Evolutionary conservation across 1,284 basidiomycete genomes (phyloP).

Genomic region (Ustilago shanxiensis): DNA sequence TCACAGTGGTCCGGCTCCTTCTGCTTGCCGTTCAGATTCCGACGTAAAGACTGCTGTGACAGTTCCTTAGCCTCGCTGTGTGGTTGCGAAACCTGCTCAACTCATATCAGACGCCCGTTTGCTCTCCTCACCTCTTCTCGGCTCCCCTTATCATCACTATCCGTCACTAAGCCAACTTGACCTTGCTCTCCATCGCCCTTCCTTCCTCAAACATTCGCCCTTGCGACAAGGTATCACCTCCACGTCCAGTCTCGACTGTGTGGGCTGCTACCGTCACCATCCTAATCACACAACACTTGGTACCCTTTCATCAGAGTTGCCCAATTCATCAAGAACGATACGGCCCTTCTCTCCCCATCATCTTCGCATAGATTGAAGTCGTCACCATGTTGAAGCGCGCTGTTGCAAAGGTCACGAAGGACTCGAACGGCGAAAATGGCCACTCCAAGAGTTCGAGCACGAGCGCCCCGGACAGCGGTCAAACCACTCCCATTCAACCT

Average conservation of each 20-base stretch:
- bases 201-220: not conserved
- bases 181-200: not conserved
- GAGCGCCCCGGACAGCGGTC: slow-evolving; percentile 19
- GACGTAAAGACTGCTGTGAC: not conserved
- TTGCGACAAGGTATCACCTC: slow-evolving; percentile 28
- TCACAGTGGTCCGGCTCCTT: not conserved
- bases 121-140: not conserved
- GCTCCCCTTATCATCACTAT: not conserved
- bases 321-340: not conserved
- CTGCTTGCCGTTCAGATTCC: not conserved
- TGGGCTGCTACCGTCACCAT: slow-evolving; percentile 32
- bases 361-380: not conserved
- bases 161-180: not conserved
- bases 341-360: not conserved
- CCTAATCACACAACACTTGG: not conserved
- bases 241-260: slow-evolving; percentile 57
- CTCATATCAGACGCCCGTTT: slow-evolving; percentile 8
- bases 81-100: not conserved
- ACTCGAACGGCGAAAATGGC: slow-evolving; percentile 32
- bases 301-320: not conserved
- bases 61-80: slow-evolving; percentile 7
- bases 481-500: slow-evolving; percentile 16
- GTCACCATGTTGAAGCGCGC: slow-evolving; percentile 46
- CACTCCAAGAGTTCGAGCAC: slow-evolving; percentile 16
- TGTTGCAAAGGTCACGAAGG: slow-evolving; percentile 35